Evolutionary conservation across 352 stramenopile species (phyloP), one percentile per base, ranked within the genome.

Genomic region (Phytophthora sansomeana): DNA sequence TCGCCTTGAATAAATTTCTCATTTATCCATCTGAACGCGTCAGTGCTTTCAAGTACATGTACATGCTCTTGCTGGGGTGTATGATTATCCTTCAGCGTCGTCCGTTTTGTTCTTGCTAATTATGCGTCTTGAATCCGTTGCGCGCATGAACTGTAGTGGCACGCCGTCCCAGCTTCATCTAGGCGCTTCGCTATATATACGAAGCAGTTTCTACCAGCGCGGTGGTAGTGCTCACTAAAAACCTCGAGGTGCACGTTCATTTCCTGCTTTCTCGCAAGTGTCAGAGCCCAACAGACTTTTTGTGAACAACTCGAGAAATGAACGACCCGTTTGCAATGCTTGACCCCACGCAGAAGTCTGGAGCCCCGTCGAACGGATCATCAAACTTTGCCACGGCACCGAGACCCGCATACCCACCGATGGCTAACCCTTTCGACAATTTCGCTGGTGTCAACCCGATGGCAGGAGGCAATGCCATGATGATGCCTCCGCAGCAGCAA

Each of bases 241-340:
- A 58, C 35, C 24, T 55, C 28, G 33, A 11, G 16, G 13, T 44
- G 39, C 24, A 46, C 9, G 26, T 39, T 73, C 65, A 68, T 58
- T 73, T 73, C 44, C 32, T 48, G 43, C 43, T 72, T 72, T 72
- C 51, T 72, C 51, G 51, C 53, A 62, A 74, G 60, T 24, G 43
- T 55, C 51, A 21, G 36, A 42, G 48, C 19, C 39, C 33, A 36
- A 21, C 46, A 52, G 3, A 67, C 4, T 67, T 43, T 72, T 62
- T 33, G 43, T 55, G 29, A 46, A 33, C 53, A 36, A 11, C 7
- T 5, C 28, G 33, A 56, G 58, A 36, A 24, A 89, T 91, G 82
- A 89, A 88, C 62, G 80, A 90, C 49, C 82, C 82, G 36, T 91
- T 91, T 57, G 76, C 80, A 29, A 77, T 80, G 64, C 61, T 91